A percentile compares a stretch with the other conserved stretches of the same genome.
Conservation (phyloP, 306 rosid genomes). For the Cucumis cinereus region DNA sequence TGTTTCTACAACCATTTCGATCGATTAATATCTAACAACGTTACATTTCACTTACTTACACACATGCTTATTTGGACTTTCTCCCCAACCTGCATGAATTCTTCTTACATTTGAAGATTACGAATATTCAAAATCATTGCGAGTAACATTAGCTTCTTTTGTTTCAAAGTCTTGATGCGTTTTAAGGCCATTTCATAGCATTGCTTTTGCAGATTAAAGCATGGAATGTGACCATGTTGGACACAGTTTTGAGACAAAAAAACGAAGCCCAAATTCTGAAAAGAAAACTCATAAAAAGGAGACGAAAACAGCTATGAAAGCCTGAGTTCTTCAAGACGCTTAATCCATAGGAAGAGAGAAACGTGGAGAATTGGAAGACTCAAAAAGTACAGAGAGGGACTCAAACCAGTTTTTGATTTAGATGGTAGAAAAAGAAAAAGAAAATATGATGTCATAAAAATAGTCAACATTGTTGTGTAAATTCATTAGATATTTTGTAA, state of each 20-base stretch:
- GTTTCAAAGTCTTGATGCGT: neutral
- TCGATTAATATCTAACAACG: neutral
- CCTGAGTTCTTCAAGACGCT: neutral
- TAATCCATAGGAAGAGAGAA: neutral
- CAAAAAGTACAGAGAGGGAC: neutral
- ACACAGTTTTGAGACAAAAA: neutral
- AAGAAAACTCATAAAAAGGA: neutral
- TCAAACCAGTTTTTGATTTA: neutral
- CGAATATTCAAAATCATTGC: neutral
- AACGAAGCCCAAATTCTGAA: neutral
- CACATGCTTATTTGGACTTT: too few species aligned
- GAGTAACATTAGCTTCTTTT: neutral
- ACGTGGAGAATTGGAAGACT: slow-evolving; percentile 4
- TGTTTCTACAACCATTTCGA: neutral
- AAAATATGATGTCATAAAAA: neutral
- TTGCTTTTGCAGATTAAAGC: neutral
- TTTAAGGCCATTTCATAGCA: neutral
- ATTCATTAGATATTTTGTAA: neutral
- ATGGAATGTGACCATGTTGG: neutral
- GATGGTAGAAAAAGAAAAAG: neutral
- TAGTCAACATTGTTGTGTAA: neutral
- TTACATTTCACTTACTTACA: too few species aligned
- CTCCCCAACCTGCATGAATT: neutral
- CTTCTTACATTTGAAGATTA: neutral
- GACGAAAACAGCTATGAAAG: neutral